phyloP scores from a whole-genome alignment of 2,329 filamentous ascomycete genomes.

The Stenocarpella maydis region DNA sequence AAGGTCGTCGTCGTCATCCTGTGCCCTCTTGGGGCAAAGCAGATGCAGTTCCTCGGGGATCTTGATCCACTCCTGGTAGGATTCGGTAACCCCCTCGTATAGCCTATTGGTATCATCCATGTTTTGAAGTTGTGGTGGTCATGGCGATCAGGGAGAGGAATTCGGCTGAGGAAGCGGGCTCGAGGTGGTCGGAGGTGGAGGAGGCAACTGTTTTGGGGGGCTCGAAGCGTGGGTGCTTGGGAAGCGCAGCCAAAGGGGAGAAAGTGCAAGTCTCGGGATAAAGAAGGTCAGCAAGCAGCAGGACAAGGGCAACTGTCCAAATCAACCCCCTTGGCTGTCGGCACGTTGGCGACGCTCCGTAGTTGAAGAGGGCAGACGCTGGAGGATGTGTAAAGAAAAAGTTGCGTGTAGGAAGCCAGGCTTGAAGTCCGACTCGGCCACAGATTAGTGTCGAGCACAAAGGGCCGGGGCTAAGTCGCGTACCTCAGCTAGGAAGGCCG shows the following conservation, averaged over 20 bases:
- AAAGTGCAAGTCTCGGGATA: background rate
- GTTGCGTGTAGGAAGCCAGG: background rate
- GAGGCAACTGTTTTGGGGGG: background rate
- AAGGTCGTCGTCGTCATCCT: slow-evolving; percentile 66
- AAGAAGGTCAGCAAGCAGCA: slow-evolving; percentile 1
- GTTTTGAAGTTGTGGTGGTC: slow-evolving; percentile 28
- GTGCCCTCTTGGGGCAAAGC: slow-evolving; percentile 68
- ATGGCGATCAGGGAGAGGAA: slow-evolving; percentile 20
- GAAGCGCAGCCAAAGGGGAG: background rate
- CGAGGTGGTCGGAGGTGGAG: background rate
- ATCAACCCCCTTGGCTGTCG: background rate
- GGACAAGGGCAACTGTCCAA: background rate
- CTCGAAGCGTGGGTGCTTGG: too few species aligned
- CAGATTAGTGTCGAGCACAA: slow-evolving; percentile 1
- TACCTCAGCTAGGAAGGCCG: background rate
- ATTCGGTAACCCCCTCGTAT: slow-evolving; percentile 40
- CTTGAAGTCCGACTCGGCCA: slow-evolving; percentile 4
- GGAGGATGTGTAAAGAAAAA: background rate
- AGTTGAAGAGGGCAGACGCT: background rate
- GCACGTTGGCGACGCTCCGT: background rate
- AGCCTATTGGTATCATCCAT: slow-evolving; percentile 43
- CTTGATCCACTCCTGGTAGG: slow-evolving; percentile 35
- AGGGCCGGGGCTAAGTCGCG: slow-evolving; percentile 7
- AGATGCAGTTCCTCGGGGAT: slow-evolving; percentile 66
- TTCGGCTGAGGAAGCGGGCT: background rate